Percentiles rank a stretch among this genome's conserved stretches.
Evolutionary conservation across 1,284 basidiomycete genomes (phyloP).

Genomic region (Trametes polyzona): DNA sequence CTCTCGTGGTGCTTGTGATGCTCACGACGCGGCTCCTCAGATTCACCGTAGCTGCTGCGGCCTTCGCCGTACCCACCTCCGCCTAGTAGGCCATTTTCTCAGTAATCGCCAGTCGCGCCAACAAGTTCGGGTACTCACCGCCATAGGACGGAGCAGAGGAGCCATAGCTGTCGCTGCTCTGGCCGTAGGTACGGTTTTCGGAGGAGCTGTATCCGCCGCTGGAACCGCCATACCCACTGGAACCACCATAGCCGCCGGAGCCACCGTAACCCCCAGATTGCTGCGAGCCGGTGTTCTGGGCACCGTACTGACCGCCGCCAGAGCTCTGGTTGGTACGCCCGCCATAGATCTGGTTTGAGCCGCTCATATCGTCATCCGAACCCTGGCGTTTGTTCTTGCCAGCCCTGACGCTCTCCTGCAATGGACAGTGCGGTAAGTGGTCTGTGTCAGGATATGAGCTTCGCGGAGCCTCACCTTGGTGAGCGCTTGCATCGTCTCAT

Average conservation of each 20-base stretch:
- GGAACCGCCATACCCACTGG: neutral
- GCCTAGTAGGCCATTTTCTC: neutral
- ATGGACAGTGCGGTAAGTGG: neutral
- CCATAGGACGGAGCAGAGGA: slow-evolving; percentile 9
- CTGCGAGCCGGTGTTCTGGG: slow-evolving; percentile 9
- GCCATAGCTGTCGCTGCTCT: slow-evolving; percentile 9
- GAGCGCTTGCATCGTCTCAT: slow-evolving; percentile 47
- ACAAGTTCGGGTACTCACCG: too few relatives aligned
- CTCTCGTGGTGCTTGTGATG: slow-evolving; percentile 11
- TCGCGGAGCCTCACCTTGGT: slow-evolving; percentile 58
- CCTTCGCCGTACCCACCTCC: slow-evolving; percentile 3
- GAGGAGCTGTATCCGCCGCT: slow-evolving; percentile 10
- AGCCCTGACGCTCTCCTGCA: slow-evolving; percentile 37
- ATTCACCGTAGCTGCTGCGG: slow-evolving; percentile 12
- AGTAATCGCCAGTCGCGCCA: too few relatives aligned
- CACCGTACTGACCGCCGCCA: slow-evolving; percentile 15
- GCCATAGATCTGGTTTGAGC: slow-evolving; percentile 29
- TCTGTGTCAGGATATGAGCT: too few relatives aligned
- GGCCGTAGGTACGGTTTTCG: slow-evolving; percentile 11
- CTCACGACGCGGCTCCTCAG: slow-evolving; percentile 13
- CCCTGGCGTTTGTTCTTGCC: slow-evolving; percentile 45
- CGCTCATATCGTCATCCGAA: slow-evolving; percentile 37
- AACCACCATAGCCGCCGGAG: neutral
- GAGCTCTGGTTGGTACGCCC: slow-evolving; percentile 14
- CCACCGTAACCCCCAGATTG: slow-evolving; percentile 3